Evolutionary conservation across 352 stramenopile species (phyloP).

Genomic region (Halophytophthora batemanensis): DNA sequence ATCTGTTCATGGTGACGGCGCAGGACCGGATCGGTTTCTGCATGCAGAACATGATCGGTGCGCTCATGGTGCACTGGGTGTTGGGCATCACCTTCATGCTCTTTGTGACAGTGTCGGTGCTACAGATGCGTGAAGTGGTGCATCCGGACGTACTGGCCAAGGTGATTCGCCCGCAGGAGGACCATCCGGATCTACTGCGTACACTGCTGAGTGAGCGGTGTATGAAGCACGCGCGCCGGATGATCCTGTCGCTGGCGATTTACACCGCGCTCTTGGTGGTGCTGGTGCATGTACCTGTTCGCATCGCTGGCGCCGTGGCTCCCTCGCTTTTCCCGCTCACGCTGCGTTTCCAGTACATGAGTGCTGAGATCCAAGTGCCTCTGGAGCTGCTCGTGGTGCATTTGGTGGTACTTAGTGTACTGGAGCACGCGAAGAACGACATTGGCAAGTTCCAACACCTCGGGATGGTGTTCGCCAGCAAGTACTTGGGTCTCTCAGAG

Average conservation of each 20-base stretch:
- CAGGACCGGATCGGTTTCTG: constrained; percentile 79
- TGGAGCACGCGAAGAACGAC: constrained; percentile 91
- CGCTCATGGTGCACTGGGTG: constrained; percentile 96
- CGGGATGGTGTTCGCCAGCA: constrained; percentile 53
- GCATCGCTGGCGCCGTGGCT: constrained; percentile 45
- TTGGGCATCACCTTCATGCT: constrained; percentile 98
- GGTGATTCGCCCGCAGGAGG: constrained; percentile 92
- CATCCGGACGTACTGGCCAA: constrained; percentile 92
- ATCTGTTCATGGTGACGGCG: constrained; percentile 81
- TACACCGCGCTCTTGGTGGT: constrained; percentile 88
- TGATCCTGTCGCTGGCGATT: constrained; percentile 91
- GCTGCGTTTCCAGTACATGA: constrained; percentile 91
- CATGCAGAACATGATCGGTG: constrained; percentile 88
- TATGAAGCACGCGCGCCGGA: constrained; percentile 91
- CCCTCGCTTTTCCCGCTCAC: constrained; percentile 66
- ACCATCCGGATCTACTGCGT: constrained; percentile 94
- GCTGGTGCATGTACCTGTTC: constrained; percentile 86
- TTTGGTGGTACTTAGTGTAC: constrained; percentile 91
- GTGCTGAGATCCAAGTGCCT: constrained; percentile 93
- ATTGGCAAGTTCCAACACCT: constrained; percentile 76
- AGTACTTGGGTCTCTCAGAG: constrained; percentile 63
- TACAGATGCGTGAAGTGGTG: constrained; percentile 93
- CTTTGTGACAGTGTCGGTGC: constrained; percentile 94
- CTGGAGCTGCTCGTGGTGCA: constrained; percentile 96
- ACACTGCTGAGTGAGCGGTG: constrained; percentile 93